phyloP scores from a whole-genome alignment of 176 grass and related monocot species.

The Avena eriantha region DNA sequence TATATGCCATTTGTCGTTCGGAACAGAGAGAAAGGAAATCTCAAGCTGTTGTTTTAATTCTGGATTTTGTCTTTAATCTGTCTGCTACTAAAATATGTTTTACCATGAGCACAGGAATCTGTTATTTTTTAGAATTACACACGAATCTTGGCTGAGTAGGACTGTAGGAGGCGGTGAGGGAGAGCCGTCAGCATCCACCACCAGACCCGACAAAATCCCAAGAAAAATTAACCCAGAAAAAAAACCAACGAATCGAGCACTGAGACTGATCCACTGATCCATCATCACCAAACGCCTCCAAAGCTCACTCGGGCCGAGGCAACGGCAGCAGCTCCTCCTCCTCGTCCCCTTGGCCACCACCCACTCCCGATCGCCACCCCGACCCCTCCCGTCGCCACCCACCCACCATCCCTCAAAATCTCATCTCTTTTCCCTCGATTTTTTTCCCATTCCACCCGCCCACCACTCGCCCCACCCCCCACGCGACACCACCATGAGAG shows the following conservation, averaged over 20 bases:
- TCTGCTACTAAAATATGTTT: no score
- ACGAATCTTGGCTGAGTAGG: not conserved
- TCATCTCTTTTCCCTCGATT: not conserved
- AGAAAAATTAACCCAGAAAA: not conserved
- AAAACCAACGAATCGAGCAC: not conserved
- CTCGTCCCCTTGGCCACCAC: conserved; percentile 41
- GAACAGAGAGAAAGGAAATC: not conserved
- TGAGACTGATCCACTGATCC: not conserved
- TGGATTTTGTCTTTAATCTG: no score
- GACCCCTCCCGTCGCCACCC: conserved; percentile 37
- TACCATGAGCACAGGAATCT: conserved; percentile 5
- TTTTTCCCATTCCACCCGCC: not conserved
- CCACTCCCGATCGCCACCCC: conserved; percentile 49
- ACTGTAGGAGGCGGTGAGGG: not conserved
- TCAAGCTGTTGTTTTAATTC: no score
- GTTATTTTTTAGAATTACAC: not conserved
- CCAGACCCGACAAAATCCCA: conserved; percentile 30
- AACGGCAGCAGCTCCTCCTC: not conserved
- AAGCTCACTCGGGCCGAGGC: conserved; percentile 12
- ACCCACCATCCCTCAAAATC: conserved; percentile 34
- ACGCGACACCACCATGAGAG: conserved; percentile 56
- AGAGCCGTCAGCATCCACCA: conserved; percentile 16
- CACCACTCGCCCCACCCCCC: conserved; percentile 16
- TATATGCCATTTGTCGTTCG: not conserved
- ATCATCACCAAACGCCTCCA: conserved; percentile 37